Evolutionary conservation across 2,329 filamentous ascomycete genomes (phyloP).

Genomic region (Fusarium euwallaceae): DNA sequence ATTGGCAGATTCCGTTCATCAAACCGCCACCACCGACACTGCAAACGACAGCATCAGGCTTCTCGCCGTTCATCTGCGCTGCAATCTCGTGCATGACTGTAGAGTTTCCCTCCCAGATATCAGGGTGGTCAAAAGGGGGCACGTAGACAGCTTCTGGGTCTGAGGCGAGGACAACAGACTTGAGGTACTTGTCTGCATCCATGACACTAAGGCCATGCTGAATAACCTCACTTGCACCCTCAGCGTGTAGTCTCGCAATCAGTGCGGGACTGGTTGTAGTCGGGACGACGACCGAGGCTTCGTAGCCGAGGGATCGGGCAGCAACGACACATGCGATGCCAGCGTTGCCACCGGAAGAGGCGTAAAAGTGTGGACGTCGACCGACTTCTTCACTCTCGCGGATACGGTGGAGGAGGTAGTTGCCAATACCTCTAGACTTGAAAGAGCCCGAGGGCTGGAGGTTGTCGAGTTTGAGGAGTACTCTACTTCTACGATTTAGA

Average conservation of each 20-base stretch:
- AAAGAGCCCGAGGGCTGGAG: conserved; percentile 87
- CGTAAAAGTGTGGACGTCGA: conserved; percentile 72
- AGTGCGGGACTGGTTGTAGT: conserved; percentile 74
- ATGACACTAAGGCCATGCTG: conserved; percentile 75
- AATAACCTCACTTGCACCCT: conserved; percentile 73
- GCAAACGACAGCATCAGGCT: conserved; percentile 77
- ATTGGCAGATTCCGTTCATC: conserved; percentile 79
- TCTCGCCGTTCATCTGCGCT: conserved; percentile 68
- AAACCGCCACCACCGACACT: conserved; percentile 85
- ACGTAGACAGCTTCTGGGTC: conserved; percentile 67
- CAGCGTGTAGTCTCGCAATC: conserved; percentile 73
- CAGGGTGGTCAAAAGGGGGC: conserved; percentile 75
- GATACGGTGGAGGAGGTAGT: conserved; percentile 70
- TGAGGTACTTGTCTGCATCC: conserved; percentile 76
- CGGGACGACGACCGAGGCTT: conserved; percentile 80
- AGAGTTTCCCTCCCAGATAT: conserved; percentile 75
- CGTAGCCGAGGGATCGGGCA: conserved; percentile 70
- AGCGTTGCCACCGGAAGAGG: conserved; percentile 82
- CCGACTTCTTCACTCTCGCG: conserved; percentile 35
- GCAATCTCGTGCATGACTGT: conserved; percentile 65
- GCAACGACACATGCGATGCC: conserved; percentile 84
- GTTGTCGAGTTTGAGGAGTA: conserved; percentile 87
- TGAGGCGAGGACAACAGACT: conserved; percentile 61
- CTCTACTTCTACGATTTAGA: conserved; percentile 63
- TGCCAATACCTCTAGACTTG: conserved; percentile 83